phyloP scores from a whole-genome alignment of 352 stramenopile species.

The Pythium utonaiense region DNA sequence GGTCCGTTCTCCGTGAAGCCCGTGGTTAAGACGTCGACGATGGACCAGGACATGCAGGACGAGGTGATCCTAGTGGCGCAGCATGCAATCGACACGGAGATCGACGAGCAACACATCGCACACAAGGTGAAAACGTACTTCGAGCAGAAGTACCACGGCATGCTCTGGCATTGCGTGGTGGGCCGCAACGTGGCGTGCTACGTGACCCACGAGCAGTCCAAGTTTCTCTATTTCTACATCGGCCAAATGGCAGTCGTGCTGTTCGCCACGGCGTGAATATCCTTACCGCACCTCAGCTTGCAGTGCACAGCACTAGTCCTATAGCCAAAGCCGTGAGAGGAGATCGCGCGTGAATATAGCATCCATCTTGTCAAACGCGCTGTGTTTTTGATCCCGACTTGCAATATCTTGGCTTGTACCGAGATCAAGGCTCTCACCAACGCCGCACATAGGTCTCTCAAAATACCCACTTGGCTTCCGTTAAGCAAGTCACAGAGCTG shows the following conservation, averaged over 20 bases:
- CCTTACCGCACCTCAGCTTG: neutral
- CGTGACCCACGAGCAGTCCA: conserved; percentile 92
- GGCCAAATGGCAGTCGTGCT: conserved; percentile 93
- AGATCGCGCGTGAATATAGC: neutral
- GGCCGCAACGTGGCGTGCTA: conserved; percentile 93
- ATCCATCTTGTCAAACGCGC: neutral
- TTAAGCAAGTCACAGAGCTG: too few relatives aligned
- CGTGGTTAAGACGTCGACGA: conserved; percentile 86
- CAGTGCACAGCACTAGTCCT: too few relatives aligned
- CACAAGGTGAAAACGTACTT: conserved; percentile 91
- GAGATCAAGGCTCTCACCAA: neutral
- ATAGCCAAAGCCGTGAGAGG: neutral
- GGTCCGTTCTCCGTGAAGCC: conserved; percentile 60
- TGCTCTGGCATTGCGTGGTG: conserved; percentile 94
- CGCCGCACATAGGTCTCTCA: neutral
- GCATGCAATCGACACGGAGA: conserved; percentile 74
- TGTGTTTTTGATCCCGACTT: neutral
- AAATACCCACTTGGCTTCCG: neutral
- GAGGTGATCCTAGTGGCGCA: conserved; percentile 80
- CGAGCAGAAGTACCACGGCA: conserved; percentile 89
- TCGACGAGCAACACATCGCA: conserved; percentile 87
- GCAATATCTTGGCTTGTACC: neutral
- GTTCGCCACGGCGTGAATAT: conserved; percentile 71
- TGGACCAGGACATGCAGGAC: conserved; percentile 83
- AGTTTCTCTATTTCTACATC: conserved; percentile 97